A percentile compares a stretch with the other conserved stretches of the same genome.
These are phyloP conservation scores for Filosporella fistucella DNA, from an alignment of 495 filamentous ascomycete genomes.

Conservation along the genomic window DNA sequence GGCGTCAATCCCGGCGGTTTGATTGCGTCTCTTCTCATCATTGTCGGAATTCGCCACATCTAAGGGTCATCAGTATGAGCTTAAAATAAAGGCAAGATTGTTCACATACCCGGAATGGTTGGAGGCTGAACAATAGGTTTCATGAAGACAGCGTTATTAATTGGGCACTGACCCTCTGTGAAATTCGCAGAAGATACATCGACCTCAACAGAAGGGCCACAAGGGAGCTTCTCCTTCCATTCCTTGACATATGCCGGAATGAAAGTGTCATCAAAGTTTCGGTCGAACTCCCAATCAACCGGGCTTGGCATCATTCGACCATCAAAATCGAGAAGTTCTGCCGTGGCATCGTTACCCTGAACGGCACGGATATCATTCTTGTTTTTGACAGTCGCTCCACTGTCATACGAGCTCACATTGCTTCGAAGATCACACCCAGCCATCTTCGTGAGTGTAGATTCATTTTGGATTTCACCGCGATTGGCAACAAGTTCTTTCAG, in stretches of 20 bases:
- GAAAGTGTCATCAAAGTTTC: conserved; percentile 10
- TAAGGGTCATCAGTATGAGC: background rate
- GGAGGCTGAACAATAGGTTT: conserved; percentile 14
- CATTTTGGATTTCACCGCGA: too few species aligned
- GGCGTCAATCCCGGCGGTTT: conserved; percentile 5
- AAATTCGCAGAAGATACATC: conserved; percentile 8
- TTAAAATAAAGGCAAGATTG: background rate
- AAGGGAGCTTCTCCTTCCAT: conserved; percentile 11
- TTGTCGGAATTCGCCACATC: background rate
- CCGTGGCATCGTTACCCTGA: conserved; percentile 4
- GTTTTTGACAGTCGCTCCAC: too few species aligned
- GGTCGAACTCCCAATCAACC: conserved; percentile 18
- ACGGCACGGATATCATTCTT: conserved; percentile 17
- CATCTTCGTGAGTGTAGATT: too few species aligned
- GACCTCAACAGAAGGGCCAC: conserved; percentile 1
- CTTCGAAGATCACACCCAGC: too few species aligned
- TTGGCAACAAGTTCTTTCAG: too few species aligned
- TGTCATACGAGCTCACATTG: too few species aligned
- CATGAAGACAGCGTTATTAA: conserved; percentile 1
- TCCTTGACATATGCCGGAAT: conserved; percentile 12
- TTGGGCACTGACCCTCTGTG: background rate
- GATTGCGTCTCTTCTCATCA: conserved; percentile 7
- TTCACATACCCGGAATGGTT: conserved; percentile 19
- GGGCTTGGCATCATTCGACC: conserved; percentile 6
- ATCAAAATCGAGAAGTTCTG: conserved; percentile 16